Percentiles rank a stretch among this genome's conserved stretches.
phyloP scores from a whole-genome alignment of 2,329 filamentous ascomycete genomes.

The Ceratocystis huliohia region DNA sequence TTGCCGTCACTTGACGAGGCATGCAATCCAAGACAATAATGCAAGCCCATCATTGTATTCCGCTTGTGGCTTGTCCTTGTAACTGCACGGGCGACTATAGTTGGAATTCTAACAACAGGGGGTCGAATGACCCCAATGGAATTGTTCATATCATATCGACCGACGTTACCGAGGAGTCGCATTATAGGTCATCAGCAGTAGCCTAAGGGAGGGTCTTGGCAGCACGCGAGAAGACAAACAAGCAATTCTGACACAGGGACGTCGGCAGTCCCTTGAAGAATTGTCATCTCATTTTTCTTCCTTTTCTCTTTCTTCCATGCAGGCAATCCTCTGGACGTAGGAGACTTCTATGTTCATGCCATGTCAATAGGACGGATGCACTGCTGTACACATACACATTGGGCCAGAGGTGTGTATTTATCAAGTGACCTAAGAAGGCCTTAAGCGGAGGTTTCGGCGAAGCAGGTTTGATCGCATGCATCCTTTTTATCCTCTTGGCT shows the following conservation, averaged over 20 bases:
- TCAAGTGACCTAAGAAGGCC: background rate
- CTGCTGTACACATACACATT: background rate
- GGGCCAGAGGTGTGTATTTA: constrained; percentile 7
- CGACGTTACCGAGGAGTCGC: background rate
- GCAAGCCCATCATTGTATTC: background rate
- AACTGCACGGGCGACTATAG: background rate
- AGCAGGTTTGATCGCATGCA: constrained; percentile 1
- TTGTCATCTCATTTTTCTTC: constrained; percentile 5
- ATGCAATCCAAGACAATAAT: background rate
- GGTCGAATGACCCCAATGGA: background rate
- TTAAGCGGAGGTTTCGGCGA: constrained; percentile 3
- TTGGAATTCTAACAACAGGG: background rate
- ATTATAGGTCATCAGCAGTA: background rate
- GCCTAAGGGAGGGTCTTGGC: background rate
- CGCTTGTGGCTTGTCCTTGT: background rate
- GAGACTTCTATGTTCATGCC: background rate
- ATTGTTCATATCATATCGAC: background rate
- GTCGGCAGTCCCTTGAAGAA: background rate
- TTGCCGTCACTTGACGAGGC: background rate
- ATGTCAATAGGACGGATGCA: background rate
- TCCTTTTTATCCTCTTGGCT: background rate
- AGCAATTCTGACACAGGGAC: background rate
- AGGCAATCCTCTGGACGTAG: background rate
- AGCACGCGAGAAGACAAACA: background rate
- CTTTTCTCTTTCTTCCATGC: background rate